Evolutionary conservation across 768 basidiomycete species (phyloP), one percentile per base, ranked within the genome.

Genomic region (Crucibulum laeve): DNA sequence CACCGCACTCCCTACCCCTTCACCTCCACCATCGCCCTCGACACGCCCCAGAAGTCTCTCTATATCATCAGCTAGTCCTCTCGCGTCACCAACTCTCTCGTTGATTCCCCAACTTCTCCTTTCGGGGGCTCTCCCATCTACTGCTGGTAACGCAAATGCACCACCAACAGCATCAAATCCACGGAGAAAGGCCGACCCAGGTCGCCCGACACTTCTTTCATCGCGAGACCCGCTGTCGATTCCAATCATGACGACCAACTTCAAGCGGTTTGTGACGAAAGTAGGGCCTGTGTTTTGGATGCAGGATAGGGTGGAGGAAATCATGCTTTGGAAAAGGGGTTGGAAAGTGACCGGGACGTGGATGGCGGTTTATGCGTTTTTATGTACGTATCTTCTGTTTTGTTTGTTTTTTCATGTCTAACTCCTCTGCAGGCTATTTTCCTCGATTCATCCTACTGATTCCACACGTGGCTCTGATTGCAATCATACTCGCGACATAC

Each of bases 201-300:
- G 54, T 18, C 51, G 55, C 18, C 46, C 50, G n/a, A 62, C 64
- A 2, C 61, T 87, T 22, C 53, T 87, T 11, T 79, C 77, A 14
- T 76, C 76, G 1, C 68, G 69, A 22, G 86, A 87, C 52, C 78
- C 87, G 0, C 72, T 95, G 4, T 89, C 87, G 1, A 66, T 95
- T 3, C 86, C 82, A 0, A 80, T 82, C 21, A 85, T 83, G 50
- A 82, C 87, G 1, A 77, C 72, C 50, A 91, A 92, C 57, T 93
- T 93, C 55, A 76, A 83, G 49, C 69, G 89, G 18, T 94, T 95
- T 46, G 76, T 93, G 3, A 74, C 80, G 4, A 82, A 74, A 51
- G 70, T 80, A 3, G 88, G 89, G 0, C 84, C 87, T 0, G 64
- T 92, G 5, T 95, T 94, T 54, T 95, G 91, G 92, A 50, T 94